Percentiles rank a stretch among this genome's conserved stretches.
These are phyloP conservation scores for Psilocybe tampanensis DNA, from an alignment of 768 basidiomycete genomes.

Conservation along the genomic window DNA sequence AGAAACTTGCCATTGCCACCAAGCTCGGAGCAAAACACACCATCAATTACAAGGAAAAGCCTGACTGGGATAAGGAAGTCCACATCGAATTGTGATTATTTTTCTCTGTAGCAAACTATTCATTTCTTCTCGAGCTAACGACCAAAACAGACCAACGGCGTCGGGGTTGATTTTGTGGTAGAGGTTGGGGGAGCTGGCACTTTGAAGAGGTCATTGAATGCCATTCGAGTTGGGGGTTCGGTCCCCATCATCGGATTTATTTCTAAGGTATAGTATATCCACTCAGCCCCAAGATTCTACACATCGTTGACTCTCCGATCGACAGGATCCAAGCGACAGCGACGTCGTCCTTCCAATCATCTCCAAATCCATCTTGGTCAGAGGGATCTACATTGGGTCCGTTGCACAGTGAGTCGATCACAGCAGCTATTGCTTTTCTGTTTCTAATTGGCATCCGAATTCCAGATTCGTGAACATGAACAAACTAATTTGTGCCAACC, in stretches of 20 bases:
- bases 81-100: constrained; percentile 36
- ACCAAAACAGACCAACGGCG: constrained; percentile 34
- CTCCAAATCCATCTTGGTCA: constrained; percentile 40
- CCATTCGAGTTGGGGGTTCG: constrained; percentile 41
- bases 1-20: constrained; percentile 57
- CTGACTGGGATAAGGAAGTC: constrained; percentile 61
- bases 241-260: constrained; percentile 54
- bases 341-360: constrained; percentile 37
- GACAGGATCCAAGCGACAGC: constrained; percentile 24
- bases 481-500: constrained; percentile 44
- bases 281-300: too few species aligned
- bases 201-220: constrained; percentile 41
- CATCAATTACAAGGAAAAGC: constrained; percentile 63
- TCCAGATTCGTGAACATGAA: constrained; percentile 56
- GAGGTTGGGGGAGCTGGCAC: constrained; percentile 58
- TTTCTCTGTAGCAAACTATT: not conserved
- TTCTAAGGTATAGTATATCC: constrained; percentile 35
- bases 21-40: constrained; percentile 54
- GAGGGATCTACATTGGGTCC: constrained; percentile 59
- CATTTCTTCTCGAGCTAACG: not conserved
- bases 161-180: constrained; percentile 40
- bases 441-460: not conserved
- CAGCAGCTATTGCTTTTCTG: not conserved
- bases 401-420: constrained; percentile 50
- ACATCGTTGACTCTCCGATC: not conserved